Conservation (phyloP, 352 stramenopile genomes). For the Phytopythium chamaehyphon region DNA sequence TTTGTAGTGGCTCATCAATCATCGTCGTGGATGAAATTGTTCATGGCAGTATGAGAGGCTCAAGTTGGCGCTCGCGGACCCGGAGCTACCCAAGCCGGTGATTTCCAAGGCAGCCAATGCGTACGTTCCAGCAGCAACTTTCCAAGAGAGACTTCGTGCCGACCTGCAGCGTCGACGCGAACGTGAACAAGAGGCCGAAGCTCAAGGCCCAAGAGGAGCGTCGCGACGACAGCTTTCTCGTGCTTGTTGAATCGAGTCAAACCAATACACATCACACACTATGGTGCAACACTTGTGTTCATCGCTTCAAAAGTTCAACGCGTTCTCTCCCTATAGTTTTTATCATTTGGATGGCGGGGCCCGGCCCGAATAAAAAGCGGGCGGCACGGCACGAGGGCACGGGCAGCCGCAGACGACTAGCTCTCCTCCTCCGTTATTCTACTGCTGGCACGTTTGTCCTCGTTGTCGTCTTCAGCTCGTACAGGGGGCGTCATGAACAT, state of each 20-base stretch:
- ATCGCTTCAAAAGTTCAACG: background rate
- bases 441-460: slow-evolving; percentile 2
- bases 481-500: background rate
- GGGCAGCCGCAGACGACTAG: background rate
- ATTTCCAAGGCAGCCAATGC: slow-evolving; percentile 5
- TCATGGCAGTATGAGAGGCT: slow-evolving; percentile 6
- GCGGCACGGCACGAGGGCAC: background rate
- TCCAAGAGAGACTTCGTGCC: slow-evolving; percentile 39
- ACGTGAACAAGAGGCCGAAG: slow-evolving; percentile 13
- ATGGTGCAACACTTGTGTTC: no score
- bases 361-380: slow-evolving; percentile 3
- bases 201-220: background rate
- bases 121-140: slow-evolving; percentile 13
- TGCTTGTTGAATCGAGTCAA: background rate
- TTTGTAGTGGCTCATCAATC: no score
- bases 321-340: background rate
- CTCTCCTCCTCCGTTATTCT: no score
- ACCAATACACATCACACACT: no score
- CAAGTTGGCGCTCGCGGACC: slow-evolving; percentile 8
- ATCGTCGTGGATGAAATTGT: background rate
- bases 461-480: background rate
- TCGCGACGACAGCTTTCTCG: background rate
- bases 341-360: background rate
- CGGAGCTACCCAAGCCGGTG: background rate
- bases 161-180: slow-evolving; percentile 42